phyloP scores from a whole-genome alignment of 306 rosid species.

The Adenanthera pavonina region DNA sequence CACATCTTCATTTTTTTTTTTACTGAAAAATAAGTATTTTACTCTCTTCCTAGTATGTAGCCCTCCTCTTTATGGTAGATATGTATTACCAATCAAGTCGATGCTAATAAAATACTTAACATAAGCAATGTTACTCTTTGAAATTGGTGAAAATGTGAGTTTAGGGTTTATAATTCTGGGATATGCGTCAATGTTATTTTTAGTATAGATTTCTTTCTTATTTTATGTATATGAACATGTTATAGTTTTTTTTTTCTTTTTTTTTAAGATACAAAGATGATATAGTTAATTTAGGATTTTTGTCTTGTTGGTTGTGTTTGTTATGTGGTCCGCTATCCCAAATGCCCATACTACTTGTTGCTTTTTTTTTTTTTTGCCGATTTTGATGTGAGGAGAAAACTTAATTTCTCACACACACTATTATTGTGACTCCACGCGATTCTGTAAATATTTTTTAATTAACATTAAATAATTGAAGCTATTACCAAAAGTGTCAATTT shows the following conservation, averaged over 20 bases:
- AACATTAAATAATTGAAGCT: too few relatives aligned
- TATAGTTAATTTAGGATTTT: background rate
- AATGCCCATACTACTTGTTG: background rate
- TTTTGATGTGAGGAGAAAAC: conserved; percentile 8
- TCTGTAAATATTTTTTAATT: too few relatives aligned
- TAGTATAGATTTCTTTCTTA: background rate
- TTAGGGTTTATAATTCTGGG: background rate
- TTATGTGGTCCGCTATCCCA: background rate
- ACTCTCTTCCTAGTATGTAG: too few relatives aligned
- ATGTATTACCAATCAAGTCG: too few relatives aligned
- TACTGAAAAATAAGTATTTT: too few relatives aligned
- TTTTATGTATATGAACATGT: background rate
- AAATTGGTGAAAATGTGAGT: background rate
- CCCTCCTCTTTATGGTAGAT: too few relatives aligned
- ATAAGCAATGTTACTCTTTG: background rate
- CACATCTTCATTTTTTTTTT: too few relatives aligned
- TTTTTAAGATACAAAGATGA: too few relatives aligned
- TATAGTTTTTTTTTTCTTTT: too few relatives aligned
- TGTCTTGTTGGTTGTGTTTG: background rate
- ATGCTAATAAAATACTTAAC: too few relatives aligned
- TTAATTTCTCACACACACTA: background rate
- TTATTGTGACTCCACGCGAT: background rate
- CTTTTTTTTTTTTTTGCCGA: background rate
- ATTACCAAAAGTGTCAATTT: too few relatives aligned
- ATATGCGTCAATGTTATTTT: background rate